Evolutionary conservation across 177 flowering plant genomes (phyloP).

Genomic region (Tripterygium wilfordii): DNA sequence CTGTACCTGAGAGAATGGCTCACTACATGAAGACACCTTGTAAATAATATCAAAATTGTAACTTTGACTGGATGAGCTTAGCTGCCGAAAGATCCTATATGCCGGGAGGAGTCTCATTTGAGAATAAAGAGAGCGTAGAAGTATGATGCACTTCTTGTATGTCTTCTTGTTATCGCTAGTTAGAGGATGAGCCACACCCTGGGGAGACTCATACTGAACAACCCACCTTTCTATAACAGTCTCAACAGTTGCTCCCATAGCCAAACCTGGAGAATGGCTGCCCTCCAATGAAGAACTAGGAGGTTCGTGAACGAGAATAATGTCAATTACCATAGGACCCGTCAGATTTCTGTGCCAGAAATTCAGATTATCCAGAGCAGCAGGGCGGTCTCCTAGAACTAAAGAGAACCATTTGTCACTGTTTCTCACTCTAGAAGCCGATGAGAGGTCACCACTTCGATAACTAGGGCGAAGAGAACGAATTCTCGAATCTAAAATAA

Average conservation of each 20-base stretch:
- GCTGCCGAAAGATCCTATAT: conserved; percentile 53
- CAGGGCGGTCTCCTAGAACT: conserved; percentile 73
- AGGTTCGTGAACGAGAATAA: conserved; percentile 60
- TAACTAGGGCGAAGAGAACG: conserved; percentile 42
- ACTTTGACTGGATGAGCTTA: conserved; percentile 43
- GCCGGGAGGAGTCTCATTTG: conserved; percentile 81
- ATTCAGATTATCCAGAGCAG: conserved; percentile 59
- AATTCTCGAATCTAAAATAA: conserved; percentile 70
- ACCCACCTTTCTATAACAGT: conserved; percentile 90
- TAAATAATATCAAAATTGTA: conserved; percentile 65
- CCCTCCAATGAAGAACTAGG: conserved; percentile 18
- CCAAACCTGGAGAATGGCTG: conserved; percentile 10
- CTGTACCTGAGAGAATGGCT: conserved; percentile 60
- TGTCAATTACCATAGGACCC: conserved; percentile 82
- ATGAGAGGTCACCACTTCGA: conserved; percentile 28
- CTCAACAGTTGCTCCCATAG: conserved; percentile 27
- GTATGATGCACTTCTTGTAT: conserved; percentile 75
- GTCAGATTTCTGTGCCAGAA: conserved; percentile 66
- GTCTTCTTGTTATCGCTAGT: conserved; percentile 48
- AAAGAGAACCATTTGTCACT: conserved; percentile 87
- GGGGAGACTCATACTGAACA: conserved; percentile 59
- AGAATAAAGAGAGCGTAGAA: conserved; percentile 66
- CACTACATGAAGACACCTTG: conserved; percentile 75
- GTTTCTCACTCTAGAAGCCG: conserved; percentile 38
- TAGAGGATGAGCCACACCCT: conserved; percentile 26